phyloP scores from a whole-genome alignment of 805 yeast species.

The Danielozyma ontarioensis region DNA sequence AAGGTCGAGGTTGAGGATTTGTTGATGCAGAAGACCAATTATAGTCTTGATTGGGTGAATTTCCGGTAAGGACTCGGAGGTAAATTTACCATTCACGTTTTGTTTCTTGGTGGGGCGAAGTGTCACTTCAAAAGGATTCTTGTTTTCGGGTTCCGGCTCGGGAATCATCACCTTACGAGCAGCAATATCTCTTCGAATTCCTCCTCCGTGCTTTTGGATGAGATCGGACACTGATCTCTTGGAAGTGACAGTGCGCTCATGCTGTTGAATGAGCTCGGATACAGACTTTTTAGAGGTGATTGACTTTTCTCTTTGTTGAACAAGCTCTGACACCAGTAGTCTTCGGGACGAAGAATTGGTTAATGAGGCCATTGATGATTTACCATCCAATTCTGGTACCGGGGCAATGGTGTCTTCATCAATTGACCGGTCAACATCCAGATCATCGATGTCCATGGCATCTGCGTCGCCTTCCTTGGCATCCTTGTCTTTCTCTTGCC shows the following conservation, averaged over 20 bases:
- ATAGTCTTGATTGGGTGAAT: constrained; percentile 31
- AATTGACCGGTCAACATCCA: not conserved
- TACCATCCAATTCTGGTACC: not conserved
- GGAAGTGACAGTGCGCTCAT: not conserved
- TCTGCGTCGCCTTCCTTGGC: not conserved
- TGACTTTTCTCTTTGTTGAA: too few species aligned
- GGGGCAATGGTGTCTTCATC: constrained; percentile 1
- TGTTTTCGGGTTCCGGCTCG: constrained; percentile 1
- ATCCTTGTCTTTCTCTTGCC: not conserved
- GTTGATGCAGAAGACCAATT: constrained; percentile 31
- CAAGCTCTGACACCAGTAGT: too few species aligned
- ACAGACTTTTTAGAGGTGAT: not conserved
- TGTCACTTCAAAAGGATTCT: constrained; percentile 18
- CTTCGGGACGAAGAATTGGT: not conserved
- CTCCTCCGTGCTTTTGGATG: not conserved
- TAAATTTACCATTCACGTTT: constrained; percentile 15
- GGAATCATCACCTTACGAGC: not conserved
- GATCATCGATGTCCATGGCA: constrained; percentile 1
- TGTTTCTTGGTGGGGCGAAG: constrained; percentile 19
- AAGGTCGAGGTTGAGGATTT: constrained; percentile 24
- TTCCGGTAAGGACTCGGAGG: constrained; percentile 23
- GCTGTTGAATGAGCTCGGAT: not conserved
- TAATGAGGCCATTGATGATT: not conserved
- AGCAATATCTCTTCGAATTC: not conserved
- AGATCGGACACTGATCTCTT: not conserved